Evolutionary conservation across 139 green algal species (phyloP).

Genomic region (Nannochloris sp.): DNA sequence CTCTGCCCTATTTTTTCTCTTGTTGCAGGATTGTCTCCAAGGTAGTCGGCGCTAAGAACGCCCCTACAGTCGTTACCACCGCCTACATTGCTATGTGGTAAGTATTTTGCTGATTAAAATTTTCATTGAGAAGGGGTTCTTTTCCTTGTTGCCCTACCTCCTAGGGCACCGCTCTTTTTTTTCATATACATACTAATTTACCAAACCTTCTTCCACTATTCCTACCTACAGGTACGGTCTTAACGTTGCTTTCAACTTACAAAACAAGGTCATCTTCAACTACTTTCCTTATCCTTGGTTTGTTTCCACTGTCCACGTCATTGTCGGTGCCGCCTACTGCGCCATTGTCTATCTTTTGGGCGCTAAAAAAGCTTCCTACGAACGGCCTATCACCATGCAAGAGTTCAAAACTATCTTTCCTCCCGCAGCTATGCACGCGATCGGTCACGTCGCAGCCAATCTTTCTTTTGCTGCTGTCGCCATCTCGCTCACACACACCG

Average conservation of each 20-base stretch:
- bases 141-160: neutral
- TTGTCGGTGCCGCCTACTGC: slow-evolving; percentile 85
- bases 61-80: slow-evolving; percentile 60
- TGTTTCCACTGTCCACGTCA: slow-evolving; percentile 83
- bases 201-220: neutral
- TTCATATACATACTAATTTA: neutral
- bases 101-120: slow-evolving; percentile 6
- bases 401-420: slow-evolving; percentile 81
- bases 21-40: slow-evolving; percentile 43
- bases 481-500: slow-evolving; percentile 97
- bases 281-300: slow-evolving; percentile 97
- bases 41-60: slow-evolving; percentile 56
- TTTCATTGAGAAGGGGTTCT: neutral
- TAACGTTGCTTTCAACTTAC: slow-evolving; percentile 98
- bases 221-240: slow-evolving; percentile 78
- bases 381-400: slow-evolving; percentile 66
- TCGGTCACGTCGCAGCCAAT: slow-evolving; percentile 96
- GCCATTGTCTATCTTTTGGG: slow-evolving; percentile 66
- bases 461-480: slow-evolving; percentile 96
- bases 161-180: no score
- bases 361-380: slow-evolving; percentile 84
- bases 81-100: slow-evolving; percentile 79
- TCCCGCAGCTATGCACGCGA: slow-evolving; percentile 90
- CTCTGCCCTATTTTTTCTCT: neutral
- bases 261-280: slow-evolving; percentile 99